Percentiles rank a stretch among this genome's conserved stretches.
Conservation (phyloP, 1,139 yeast species). For the Geotrichum histeridarum region DNA sequence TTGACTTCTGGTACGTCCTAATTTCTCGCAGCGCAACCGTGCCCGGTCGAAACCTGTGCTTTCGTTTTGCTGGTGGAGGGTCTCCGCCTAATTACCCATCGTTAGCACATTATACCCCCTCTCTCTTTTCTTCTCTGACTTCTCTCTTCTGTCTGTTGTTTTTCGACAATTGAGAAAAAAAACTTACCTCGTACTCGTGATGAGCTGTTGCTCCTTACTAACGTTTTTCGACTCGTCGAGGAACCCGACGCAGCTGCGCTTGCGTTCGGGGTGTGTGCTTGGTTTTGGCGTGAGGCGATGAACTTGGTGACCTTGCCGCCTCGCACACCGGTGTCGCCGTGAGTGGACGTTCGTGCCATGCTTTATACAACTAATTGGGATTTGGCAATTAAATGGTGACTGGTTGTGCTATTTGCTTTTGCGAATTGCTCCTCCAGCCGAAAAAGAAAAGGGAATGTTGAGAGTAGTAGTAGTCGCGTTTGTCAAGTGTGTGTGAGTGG, state of each 20-base stretch:
- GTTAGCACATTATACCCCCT: conserved; percentile 6
- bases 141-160: neutral
- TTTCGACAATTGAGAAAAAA: neutral
- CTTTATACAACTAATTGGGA: neutral
- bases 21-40: conserved; percentile 74
- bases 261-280: neutral
- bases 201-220: neutral
- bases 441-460: too few relatives aligned
- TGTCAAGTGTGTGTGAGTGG: too few relatives aligned
- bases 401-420: too few relatives aligned
- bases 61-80: conserved; percentile 28
- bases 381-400: too few relatives aligned
- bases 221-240: neutral
- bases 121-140: neutral
- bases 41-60: conserved; percentile 64
- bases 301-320: conserved; percentile 17
- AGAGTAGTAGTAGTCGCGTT: too few relatives aligned
- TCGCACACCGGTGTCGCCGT: conserved; percentile 11
- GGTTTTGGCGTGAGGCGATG: conserved; percentile 12
- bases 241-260: neutral
- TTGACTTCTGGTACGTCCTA: conserved; percentile 67
- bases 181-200: conserved; percentile 10
- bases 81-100: conserved; percentile 21
- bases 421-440: too few relatives aligned
- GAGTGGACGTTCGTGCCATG: conserved; percentile 12